A percentile compares a stretch with the other conserved stretches of the same genome.
phyloP scores from a whole-genome alignment of 257 asterid genomes.

The Rehmannia glutinosa region DNA sequence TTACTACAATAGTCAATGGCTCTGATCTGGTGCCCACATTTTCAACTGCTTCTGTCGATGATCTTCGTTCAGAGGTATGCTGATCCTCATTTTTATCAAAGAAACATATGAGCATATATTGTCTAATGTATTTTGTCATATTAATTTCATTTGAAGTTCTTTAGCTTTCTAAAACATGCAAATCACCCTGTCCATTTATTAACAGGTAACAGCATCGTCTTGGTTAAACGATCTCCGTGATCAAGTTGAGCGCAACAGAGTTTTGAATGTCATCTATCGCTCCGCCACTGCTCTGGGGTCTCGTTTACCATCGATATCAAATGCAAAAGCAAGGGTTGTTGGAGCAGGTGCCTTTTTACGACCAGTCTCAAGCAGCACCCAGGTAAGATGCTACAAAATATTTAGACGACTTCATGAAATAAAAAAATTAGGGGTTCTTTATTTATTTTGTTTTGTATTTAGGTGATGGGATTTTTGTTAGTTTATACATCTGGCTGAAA shows the following conservation, averaged over 20 bases:
- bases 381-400: no score
- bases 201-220: conserved; percentile 82
- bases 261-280: conserved; percentile 61
- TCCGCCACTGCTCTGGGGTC: conserved; percentile 88
- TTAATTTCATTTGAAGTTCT: conserved; percentile 2
- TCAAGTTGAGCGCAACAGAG: conserved; percentile 73
- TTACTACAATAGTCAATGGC: conserved; percentile 74
- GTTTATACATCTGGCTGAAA: background rate
- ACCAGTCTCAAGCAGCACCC: conserved; percentile 90
- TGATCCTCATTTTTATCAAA: conserved; percentile 3
- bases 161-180: conserved; percentile 11
- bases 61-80: conserved; percentile 78
- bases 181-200: background rate
- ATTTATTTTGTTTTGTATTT: background rate
- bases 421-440: background rate
- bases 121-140: background rate
- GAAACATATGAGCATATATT: background rate
- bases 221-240: conserved; percentile 86
- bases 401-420: no score
- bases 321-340: conserved; percentile 79
- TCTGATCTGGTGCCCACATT: conserved; percentile 87
- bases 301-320: conserved; percentile 74
- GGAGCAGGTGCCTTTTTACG: conserved; percentile 86
- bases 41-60: conserved; percentile 76
- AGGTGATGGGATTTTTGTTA: no score